Percentiles rank a stretch among this genome's conserved stretches.
Evolutionary conservation across 352 stramenopile species (phyloP).

Genomic region (Phytophthora meadii): DNA sequence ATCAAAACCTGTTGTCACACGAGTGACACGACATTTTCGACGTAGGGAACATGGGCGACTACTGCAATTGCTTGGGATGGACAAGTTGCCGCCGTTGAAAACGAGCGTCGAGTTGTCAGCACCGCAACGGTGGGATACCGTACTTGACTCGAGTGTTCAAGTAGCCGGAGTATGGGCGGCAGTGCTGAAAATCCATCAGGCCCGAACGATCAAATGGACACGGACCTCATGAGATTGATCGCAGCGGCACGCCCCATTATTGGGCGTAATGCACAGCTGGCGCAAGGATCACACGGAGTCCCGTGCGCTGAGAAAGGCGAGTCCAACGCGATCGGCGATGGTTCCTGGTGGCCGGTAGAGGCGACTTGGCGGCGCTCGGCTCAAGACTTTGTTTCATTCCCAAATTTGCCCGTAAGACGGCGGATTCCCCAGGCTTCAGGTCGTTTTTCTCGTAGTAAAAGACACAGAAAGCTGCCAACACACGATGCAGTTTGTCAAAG

Average conservation of each 20-base stretch:
- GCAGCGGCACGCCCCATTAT: slow-evolving; percentile 12
- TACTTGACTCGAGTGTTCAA: too few relatives aligned
- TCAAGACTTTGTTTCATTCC: slow-evolving; percentile 26
- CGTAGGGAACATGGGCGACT: slow-evolving; percentile 1
- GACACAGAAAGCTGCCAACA: slow-evolving; percentile 1
- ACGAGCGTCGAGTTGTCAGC: slow-evolving; percentile 5
- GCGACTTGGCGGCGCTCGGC: slow-evolving; percentile 10
- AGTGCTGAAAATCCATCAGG: slow-evolving; percentile 29
- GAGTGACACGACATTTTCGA: too few relatives aligned
- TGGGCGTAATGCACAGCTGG: slow-evolving; percentile 27
- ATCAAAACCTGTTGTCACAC: too few relatives aligned
- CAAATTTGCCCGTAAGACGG: slow-evolving; percentile 31
- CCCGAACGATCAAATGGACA: slow-evolving; percentile 18
- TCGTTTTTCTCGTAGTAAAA: background rate
- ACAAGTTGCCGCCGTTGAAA: background rate
- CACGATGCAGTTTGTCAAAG: slow-evolving; percentile 30
- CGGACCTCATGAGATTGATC: slow-evolving; percentile 30
- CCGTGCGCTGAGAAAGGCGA: slow-evolving; percentile 29
- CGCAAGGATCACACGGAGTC: slow-evolving; percentile 34
- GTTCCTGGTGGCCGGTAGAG: slow-evolving; percentile 11
- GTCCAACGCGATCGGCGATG: slow-evolving; percentile 35
- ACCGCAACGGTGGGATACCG: background rate
- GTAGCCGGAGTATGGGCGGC: slow-evolving; percentile 1
- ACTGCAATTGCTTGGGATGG: slow-evolving; percentile 12
- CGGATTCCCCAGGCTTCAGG: slow-evolving; percentile 18